phyloP scores from a whole-genome alignment of 192 early-diverging fungal species.

The Pilobolus umbonatus region DNA sequence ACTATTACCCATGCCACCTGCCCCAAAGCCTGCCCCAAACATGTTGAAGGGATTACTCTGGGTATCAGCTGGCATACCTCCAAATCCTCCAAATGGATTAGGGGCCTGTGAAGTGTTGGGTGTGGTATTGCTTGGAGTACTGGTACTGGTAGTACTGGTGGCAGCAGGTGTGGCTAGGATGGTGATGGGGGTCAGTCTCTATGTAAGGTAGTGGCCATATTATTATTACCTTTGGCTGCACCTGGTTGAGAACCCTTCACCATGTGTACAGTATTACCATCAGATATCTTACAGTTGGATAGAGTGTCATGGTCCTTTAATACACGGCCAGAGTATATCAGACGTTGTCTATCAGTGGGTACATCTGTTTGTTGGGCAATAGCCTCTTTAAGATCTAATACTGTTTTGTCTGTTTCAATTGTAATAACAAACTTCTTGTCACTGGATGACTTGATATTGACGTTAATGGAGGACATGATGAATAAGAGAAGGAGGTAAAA shows the following conservation, averaged over 20 bases:
- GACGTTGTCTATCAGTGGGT: conserved; percentile 66
- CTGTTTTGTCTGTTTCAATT: conserved; percentile 55
- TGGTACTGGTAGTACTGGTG: conserved; percentile 28
- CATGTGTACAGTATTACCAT: conserved; percentile 91
- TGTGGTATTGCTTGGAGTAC: conserved; percentile 21
- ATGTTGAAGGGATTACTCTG: conserved; percentile 48
- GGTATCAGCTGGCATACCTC: conserved; percentile 28
- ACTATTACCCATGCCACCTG: conserved; percentile 63
- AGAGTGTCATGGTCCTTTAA: conserved; percentile 88
- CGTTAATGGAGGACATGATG: conserved; percentile 54
- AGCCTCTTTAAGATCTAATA: conserved; percentile 70
- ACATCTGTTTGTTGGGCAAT: conserved; percentile 63
- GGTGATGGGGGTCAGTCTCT: too few species aligned
- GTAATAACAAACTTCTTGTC: conserved; percentile 68
- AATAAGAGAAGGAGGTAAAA: conserved; percentile 9
- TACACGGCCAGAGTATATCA: conserved; percentile 92
- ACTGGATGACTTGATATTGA: conserved; percentile 73
- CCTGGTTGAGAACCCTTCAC: conserved; percentile 61
- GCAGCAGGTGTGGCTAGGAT: conserved; percentile 34
- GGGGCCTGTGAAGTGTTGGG: conserved; percentile 5
- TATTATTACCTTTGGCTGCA: conserved; percentile 20
- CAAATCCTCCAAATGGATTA: conserved; percentile 41
- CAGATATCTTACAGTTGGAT: conserved; percentile 72
- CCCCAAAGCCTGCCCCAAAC: conserved; percentile 47
- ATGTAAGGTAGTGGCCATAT: conserved; percentile 15